Conservation (phyloP, 106 monocot genomes). For the Dioscorea alata region DNA sequence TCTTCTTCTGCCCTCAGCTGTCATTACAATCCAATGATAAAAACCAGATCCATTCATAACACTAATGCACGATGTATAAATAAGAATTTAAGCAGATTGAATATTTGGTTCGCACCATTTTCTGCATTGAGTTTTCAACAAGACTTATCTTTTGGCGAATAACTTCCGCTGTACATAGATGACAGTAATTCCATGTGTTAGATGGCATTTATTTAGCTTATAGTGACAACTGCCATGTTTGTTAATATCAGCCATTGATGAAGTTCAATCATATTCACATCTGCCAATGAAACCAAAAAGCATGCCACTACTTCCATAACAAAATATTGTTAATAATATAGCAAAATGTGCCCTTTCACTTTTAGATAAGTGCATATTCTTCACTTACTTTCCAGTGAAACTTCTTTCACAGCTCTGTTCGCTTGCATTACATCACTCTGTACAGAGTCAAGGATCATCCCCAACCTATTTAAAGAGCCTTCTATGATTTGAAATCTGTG, state of each 20-base stretch:
- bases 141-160: constrained; percentile 68
- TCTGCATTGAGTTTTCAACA: constrained; percentile 58
- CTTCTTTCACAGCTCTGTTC: constrained; percentile 73
- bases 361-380: background rate
- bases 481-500: constrained; percentile 63
- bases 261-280: no score
- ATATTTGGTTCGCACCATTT: constrained; percentile 42
- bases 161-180: constrained; percentile 51
- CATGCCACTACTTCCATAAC: no score
- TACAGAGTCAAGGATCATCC: constrained; percentile 64
- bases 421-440: constrained; percentile 83
- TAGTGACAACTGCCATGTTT: no score
- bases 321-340: no score
- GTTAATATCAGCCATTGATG: no score
- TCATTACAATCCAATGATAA: constrained; percentile 8
- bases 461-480: constrained; percentile 57
- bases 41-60: background rate
- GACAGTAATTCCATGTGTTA: background rate
- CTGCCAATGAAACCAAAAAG: no score
- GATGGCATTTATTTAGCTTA: no score
- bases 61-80: no score
- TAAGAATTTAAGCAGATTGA: no score
- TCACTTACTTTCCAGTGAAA: constrained; percentile 70
- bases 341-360: background rate
- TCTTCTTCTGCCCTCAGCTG: constrained; percentile 81